Evolutionary conservation across 75 land plant genomes (phyloP), one percentile per base, ranked within the genome.

Genomic region (Selaginella tamariscina): DNA sequence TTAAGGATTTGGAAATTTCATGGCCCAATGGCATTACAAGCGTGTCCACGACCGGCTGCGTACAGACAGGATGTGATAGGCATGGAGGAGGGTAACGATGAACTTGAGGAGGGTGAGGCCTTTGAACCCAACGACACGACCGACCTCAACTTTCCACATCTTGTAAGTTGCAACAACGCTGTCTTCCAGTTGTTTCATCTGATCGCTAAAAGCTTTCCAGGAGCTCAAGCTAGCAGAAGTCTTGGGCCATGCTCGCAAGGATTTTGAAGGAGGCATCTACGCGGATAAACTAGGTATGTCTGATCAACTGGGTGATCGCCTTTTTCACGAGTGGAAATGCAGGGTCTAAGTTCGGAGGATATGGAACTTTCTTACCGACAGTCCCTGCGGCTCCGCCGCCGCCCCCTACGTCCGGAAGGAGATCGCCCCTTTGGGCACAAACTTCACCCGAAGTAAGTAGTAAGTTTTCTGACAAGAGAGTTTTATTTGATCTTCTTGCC

Each of bases 21-120:
- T 15, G 49, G 15, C 49, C 11, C 49, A 39, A 39, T 39, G 49
- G 49, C 49, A 39, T 39, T 39, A 39, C 49, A 39, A 15, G 49
- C 15, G n/a, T n/a, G n/a, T n/a, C n/a, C n/a, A n/a, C n/a, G n/a
- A 39, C 15, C 49, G 15, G 49, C 49, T 39, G 49, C 11, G 49
- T 39, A 39, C 49, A 39, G 15, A 39, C 5, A 15, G 49, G 49
- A 39, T 39, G 49, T 39, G 49, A 5, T 39, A 29, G 70, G 44
- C 69, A 60, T 29, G 21, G 80, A 80, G 85, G 85, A 80, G 44
- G 88, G 80, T 29, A 80, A 76, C 64, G 88, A 60, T 29, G 76
- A 88, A 82, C 89, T 88, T 49, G 92, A 88, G 74, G 92, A 88
- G 75, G 92, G 92, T 20, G 92, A 88, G 68, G 86, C 92, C 63